Evolutionary conservation across 2,329 filamentous ascomycete genomes (phyloP).

Genomic region (Exophiala dermatitidis): DNA sequence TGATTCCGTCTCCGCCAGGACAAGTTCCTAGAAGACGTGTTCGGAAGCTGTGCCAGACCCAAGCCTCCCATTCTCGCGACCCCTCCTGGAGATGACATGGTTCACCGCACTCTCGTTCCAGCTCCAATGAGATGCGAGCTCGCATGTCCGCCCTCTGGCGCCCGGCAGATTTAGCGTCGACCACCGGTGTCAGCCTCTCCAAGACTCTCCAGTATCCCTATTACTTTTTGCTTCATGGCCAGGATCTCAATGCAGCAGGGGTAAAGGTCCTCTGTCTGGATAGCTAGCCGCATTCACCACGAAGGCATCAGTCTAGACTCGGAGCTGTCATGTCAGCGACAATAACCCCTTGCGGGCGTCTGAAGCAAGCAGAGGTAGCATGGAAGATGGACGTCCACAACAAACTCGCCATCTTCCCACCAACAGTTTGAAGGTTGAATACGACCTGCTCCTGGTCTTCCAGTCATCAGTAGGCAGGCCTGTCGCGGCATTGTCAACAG

Average conservation of each 20-base stretch:
- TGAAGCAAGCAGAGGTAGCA: neutral
- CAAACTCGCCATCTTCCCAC: too few relatives aligned
- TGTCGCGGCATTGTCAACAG: neutral
- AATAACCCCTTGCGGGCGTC: neutral
- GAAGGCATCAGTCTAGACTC: neutral
- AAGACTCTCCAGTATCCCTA: neutral
- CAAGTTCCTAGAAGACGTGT: too few relatives aligned
- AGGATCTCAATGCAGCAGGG: neutral
- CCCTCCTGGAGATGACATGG: too few relatives aligned
- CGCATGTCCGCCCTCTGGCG: neutral
- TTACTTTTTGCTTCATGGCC: neutral
- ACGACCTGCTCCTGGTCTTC: neutral
- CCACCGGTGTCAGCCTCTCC: neutral
- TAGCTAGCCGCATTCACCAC: neutral
- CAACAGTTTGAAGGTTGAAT: too few relatives aligned
- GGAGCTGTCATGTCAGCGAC: neutral
- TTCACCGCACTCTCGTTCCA: neutral
- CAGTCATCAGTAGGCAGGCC: neutral
- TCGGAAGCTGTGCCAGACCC: too few relatives aligned
- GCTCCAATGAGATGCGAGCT: neutral
- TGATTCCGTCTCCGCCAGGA: too few relatives aligned
- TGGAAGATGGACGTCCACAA: neutral
- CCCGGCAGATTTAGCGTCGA: neutral
- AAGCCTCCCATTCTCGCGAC: too few relatives aligned
- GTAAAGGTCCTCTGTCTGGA: neutral